A percentile compares a stretch with the other conserved stretches of the same genome.
phyloP scores from a whole-genome alignment of 805 yeast species.

The Cyberlindnera nakhonratchasimensis region DNA sequence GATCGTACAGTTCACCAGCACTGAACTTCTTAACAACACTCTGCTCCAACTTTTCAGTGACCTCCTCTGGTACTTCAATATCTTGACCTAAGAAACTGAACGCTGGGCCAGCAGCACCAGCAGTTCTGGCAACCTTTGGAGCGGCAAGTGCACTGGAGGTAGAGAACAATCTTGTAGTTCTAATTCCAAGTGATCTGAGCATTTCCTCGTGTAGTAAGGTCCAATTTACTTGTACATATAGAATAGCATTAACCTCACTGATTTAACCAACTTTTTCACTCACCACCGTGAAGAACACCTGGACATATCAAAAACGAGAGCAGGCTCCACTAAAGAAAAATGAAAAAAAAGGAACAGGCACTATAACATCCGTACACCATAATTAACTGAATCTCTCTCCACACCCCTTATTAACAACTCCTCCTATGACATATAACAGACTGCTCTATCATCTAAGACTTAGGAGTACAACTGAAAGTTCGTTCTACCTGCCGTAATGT shows the following conservation, averaged over 20 bases:
- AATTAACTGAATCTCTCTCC: not conserved
- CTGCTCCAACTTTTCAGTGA: slow-evolving; percentile 4
- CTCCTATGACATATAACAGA: too few species aligned
- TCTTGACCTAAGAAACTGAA: not conserved
- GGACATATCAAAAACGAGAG: too few species aligned
- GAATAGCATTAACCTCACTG: too few species aligned
- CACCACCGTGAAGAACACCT: too few species aligned
- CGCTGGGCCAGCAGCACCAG: not conserved
- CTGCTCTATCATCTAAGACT: too few species aligned
- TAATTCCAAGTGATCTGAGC: not conserved
- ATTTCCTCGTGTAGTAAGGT: too few species aligned
- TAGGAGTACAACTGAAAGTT: too few species aligned
- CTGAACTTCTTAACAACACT: slow-evolving; percentile 45
- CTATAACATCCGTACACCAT: not conserved
- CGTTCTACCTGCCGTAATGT: too few species aligned
- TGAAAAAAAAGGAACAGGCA: not conserved
- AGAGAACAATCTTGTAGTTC: not conserved
- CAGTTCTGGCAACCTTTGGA: too few species aligned
- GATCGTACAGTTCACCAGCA: slow-evolving; percentile 62
- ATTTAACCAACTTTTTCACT: not conserved
- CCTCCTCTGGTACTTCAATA: not conserved
- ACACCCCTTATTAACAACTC: not conserved
- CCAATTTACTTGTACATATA: too few species aligned
- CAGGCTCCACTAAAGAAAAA: not conserved
- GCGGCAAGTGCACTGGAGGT: not conserved